These are phyloP conservation scores for Salicornia ramosissima DNA, from an alignment of 148 eudicot species.

Conservation along the genomic window DNA sequence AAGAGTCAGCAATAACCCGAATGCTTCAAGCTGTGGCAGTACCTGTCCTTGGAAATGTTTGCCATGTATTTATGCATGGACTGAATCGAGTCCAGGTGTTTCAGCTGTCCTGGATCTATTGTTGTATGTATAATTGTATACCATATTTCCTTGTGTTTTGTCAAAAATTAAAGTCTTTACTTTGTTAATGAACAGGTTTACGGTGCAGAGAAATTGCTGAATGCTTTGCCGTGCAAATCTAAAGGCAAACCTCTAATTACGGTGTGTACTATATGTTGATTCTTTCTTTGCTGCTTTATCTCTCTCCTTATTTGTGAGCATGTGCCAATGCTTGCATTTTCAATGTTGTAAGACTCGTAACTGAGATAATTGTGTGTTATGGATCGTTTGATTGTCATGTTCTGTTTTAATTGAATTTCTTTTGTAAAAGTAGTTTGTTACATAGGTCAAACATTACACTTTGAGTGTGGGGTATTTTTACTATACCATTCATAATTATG, in stretches of 20 bases:
- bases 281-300: neutral
- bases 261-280: slow-evolving; percentile 30
- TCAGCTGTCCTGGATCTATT: neutral
- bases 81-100: slow-evolving; percentile 73
- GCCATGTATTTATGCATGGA: slow-evolving; percentile 96
- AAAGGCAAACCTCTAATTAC: slow-evolving; percentile 69
- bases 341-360: neutral
- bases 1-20: slow-evolving; percentile 66
- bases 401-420: neutral
- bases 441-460: neutral
- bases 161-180: neutral
- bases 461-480: neutral
- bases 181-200: slow-evolving; percentile 46
- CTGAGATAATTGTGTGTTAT: neutral
- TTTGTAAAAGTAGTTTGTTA: neutral
- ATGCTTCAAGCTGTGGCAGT: slow-evolving; percentile 87
- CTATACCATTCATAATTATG: neutral
- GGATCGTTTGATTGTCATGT: neutral
- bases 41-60: slow-evolving; percentile 86
- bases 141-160: neutral
- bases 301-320: neutral
- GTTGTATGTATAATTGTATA: neutral
- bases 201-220: slow-evolving; percentile 79
- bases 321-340: neutral
- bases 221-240: slow-evolving; percentile 53